Percentiles rank a stretch among this genome's conserved stretches.
phyloP scores from a whole-genome alignment of 345 rosid genomes.

The Rhizophora apiculata region DNA sequence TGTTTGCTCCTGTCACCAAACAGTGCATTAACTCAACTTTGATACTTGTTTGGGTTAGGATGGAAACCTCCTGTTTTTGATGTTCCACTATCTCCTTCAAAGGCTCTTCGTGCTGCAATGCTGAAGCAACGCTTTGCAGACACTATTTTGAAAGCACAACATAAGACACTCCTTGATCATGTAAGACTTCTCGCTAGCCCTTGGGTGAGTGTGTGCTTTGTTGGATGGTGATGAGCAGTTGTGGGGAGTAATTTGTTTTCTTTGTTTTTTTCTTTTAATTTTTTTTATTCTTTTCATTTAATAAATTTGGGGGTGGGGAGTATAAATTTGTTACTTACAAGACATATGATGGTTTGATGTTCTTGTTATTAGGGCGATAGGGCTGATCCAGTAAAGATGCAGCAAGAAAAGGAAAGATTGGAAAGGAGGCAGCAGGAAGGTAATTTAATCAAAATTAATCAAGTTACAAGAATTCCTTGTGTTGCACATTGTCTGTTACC shows the following conservation, averaged over 20 bases:
- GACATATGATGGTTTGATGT: background rate
- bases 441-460: conserved; percentile 19
- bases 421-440: conserved; percentile 76
- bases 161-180: conserved; percentile 54
- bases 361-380: conserved; percentile 49
- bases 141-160: conserved; percentile 66
- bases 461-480: too few relatives aligned
- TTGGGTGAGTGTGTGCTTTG: too few relatives aligned
- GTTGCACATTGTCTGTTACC: too few relatives aligned
- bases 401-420: conserved; percentile 60
- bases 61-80: conserved; percentile 38
- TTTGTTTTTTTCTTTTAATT: background rate
- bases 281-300: background rate
- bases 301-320: background rate
- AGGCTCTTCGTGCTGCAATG: conserved; percentile 80
- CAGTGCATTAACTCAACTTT: background rate
- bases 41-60: conserved; percentile 31
- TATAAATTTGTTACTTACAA: background rate
- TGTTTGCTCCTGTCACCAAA: background rate
- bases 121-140: conserved; percentile 71
- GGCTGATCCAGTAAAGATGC: conserved; percentile 54
- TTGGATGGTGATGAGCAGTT: too few relatives aligned
- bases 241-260: background rate
- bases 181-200: conserved; percentile 29
- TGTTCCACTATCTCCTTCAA: conserved; percentile 59